Evolutionary conservation across 1,284 basidiomycete species (phyloP), one percentile per base, ranked within the genome.

Genomic region (Bjerkandera adusta): DNA sequence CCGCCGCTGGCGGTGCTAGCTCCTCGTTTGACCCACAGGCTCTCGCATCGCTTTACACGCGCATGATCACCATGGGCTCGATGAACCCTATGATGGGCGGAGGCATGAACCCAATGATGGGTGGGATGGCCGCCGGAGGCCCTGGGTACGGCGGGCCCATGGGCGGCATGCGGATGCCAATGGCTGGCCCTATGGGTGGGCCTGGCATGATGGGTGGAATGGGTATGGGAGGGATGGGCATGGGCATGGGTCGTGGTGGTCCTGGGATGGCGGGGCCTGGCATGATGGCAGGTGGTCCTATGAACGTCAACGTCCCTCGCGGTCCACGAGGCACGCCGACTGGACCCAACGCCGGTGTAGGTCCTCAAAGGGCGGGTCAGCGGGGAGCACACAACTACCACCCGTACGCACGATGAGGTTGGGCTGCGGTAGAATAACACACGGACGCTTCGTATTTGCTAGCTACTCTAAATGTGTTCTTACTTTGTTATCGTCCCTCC

Each of bases 1-100:
- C 62, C n/a, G 56, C 44, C 5, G 41, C 29, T 1, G 45, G 25
- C 32, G 52, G 48, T 8, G 70, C 69, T 18, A 79, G 72, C 57
- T 77, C 83, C 4, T 77, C 85, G 3, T 89, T 91, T 61, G 88
- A 90, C 58, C 85, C 89, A 1, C 85, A 89, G 58, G 87, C 85
- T 0, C 77, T 91, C 49, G 88, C 88, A 0, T 74, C 82, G 27
- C 74, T 91, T 16, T 92, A 90, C 63, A 88, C 86, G 2, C 80
- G 89, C 48, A 91, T 92, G 85, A 85, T 89, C 71, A 81, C 86
- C 57, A 87, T 89, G 76, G 75, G 81, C 2, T 73, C 73, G 40
- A 76, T 77, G 58, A 74, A 21, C n/a, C 39, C 39, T 11, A 43
- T 43, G 39, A 70, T 69, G 64, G 75, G 57, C 35, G 62, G 58